These are phyloP conservation scores for Huntiella decipiens DNA, from an alignment of 2,329 filamentous ascomycete species.

Conservation along the genomic window DNA sequence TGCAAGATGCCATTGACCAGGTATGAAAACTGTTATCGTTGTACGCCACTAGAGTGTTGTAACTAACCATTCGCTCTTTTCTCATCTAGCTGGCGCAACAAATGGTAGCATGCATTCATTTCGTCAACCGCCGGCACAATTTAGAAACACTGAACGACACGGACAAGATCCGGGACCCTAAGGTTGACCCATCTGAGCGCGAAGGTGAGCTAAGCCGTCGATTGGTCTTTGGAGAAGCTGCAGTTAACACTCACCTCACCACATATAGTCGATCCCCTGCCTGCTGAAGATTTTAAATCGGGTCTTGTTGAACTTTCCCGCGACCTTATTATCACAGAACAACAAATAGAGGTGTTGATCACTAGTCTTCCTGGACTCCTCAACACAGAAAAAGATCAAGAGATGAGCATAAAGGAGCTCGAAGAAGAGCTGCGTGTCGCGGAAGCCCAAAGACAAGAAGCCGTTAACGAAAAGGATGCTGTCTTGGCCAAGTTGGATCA, in stretches of 20 bases:
- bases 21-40: constrained; percentile 23
- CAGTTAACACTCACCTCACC: neutral
- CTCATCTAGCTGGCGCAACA: constrained; percentile 42
- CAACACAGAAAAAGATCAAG: constrained; percentile 60
- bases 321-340: constrained; percentile 61
- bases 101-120: constrained; percentile 48
- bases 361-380: constrained; percentile 58
- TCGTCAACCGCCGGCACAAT: constrained; percentile 49
- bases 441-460: constrained; percentile 42
- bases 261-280: constrained; percentile 36
- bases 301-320: constrained; percentile 54
- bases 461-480: constrained; percentile 43
- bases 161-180: constrained; percentile 40
- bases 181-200: constrained; percentile 31
- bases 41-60: neutral
- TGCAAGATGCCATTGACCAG: constrained; percentile 72
- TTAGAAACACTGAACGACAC: constrained; percentile 37
- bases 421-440: constrained; percentile 46
- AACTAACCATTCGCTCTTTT: neutral
- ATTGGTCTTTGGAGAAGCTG: neutral
- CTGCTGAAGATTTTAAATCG: constrained; percentile 43
- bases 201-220: constrained; percentile 23
- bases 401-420: constrained; percentile 43
- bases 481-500: constrained; percentile 40
- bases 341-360: constrained; percentile 65